Conservation (phyloP, 306 rosid genomes). For the Arachis hypogaea region DNA sequence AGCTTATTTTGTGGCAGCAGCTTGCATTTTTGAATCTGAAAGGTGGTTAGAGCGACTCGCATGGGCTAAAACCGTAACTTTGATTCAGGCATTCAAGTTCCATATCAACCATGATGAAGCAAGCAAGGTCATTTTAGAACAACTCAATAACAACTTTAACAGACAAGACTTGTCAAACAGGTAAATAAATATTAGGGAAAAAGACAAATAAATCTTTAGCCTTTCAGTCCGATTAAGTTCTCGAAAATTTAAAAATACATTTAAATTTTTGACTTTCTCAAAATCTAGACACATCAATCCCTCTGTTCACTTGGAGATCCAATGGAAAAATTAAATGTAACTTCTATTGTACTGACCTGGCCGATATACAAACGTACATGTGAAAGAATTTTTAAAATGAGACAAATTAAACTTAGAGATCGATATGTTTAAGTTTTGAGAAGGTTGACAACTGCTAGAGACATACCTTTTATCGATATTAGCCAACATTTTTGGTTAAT, state of each 20-base stretch:
- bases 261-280: no score
- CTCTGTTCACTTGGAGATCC: no score
- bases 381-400: neutral
- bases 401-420: neutral
- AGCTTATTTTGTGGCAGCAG: conserved; percentile 66
- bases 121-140: conserved; percentile 47
- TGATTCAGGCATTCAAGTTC: conserved; percentile 49
- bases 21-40: conserved; percentile 72
- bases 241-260: no score
- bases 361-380: no score
- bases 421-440: neutral
- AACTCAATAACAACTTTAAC: conserved; percentile 38
- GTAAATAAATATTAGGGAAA: neutral
- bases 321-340: no score
- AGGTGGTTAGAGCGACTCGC: conserved; percentile 68
- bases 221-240: no score
- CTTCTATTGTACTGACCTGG: no score
- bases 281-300: no score
- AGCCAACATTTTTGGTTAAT: no score
- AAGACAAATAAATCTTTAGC: no score
- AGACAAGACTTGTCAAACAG: conserved; percentile 27
- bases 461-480: no score
- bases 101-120: conserved; percentile 40
- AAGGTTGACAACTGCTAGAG: no score
- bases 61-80: conserved; percentile 67